These are phyloP conservation scores for Dendrobium chrysotoxum DNA, from an alignment of 106 monocot species.

Conservation along the genomic window DNA sequence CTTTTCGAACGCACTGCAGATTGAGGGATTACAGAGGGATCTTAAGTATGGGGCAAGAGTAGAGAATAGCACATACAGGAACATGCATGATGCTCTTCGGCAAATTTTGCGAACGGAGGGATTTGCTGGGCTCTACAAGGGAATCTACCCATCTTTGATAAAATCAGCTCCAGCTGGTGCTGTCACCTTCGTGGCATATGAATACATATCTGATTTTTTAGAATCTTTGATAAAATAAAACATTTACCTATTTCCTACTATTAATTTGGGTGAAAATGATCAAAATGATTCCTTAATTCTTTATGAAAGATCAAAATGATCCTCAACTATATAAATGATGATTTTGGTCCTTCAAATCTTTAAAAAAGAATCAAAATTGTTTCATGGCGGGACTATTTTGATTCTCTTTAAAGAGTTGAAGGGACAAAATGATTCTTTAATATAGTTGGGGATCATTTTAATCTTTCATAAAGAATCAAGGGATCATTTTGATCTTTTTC, in stretches of 20 bases:
- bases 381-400: too few relatives aligned
- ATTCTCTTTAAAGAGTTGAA: too few relatives aligned
- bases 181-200: constrained; percentile 93
- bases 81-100: constrained; percentile 67
- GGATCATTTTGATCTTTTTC: too few relatives aligned
- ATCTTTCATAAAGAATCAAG: too few relatives aligned
- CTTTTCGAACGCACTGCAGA: constrained; percentile 23
- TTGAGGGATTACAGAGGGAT: constrained; percentile 79
- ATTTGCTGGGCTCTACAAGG: constrained; percentile 81
- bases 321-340: too few relatives aligned
- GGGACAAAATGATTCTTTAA: too few relatives aligned
- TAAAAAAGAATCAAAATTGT: too few relatives aligned
- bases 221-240: constrained; percentile 44
- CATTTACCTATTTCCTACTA: background rate
- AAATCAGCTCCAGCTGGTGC: constrained; percentile 95
- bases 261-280: background rate
- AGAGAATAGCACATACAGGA: constrained; percentile 53
- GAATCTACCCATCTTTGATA: constrained; percentile 74
- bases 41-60: constrained; percentile 74
- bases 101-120: constrained; percentile 63
- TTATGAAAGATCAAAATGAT: too few relatives aligned
- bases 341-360: too few relatives aligned
- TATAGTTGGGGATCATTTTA: too few relatives aligned
- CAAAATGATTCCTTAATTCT: too few relatives aligned
- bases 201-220: constrained; percentile 74